A percentile compares a stretch with the other conserved stretches of the same genome.
Conservation (phyloP, 169 alveolate species). For the Eimeria tenella region DNA sequence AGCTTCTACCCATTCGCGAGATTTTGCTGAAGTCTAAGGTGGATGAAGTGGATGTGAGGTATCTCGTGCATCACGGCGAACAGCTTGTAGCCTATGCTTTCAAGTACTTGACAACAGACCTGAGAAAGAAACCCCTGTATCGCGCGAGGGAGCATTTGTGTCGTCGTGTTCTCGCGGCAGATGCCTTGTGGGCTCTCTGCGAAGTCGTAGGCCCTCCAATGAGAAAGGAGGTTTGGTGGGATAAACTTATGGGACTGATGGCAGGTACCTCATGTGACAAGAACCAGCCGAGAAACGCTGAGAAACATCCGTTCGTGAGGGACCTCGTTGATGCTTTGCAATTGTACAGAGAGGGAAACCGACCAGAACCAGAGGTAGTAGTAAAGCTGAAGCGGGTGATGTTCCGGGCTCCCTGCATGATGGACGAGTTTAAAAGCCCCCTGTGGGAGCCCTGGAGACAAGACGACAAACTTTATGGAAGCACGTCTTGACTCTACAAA, state of each 20-base stretch:
- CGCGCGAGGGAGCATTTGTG: neutral
- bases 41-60: neutral
- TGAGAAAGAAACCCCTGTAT: neutral
- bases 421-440: neutral
- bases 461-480: neutral
- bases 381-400: neutral
- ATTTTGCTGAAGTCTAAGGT: neutral
- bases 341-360: neutral
- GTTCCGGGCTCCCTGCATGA: neutral
- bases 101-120: too few species aligned
- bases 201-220: slow-evolving; percentile 26
- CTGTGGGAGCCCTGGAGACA: neutral
- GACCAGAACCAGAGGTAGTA: neutral
- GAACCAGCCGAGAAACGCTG: neutral
- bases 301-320: neutral
- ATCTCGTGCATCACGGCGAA: neutral
- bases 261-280: neutral
- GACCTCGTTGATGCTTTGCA: neutral
- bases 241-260: neutral
- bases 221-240: slow-evolving; percentile 15
- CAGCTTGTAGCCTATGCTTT: neutral
- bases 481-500: too few species aligned
- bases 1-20: neutral
- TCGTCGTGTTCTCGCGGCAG: slow-evolving; percentile 15
- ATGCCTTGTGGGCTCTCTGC: slow-evolving; percentile 5